Conservation (phyloP, 768 basidiomycete species). For the Hericium erinaceus region DNA sequence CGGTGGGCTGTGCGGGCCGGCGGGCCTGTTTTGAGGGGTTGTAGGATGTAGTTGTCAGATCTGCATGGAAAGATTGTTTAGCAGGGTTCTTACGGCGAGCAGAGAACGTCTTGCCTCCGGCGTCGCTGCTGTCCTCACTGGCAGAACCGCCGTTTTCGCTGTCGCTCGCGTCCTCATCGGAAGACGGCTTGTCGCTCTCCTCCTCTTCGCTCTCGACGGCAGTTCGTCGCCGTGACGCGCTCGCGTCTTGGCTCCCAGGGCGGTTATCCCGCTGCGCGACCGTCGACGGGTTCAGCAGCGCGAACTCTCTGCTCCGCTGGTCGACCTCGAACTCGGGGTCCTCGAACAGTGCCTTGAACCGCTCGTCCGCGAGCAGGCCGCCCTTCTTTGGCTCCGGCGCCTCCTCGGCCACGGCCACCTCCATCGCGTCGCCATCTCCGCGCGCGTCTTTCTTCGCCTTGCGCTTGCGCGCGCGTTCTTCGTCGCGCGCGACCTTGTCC, state of each 20-base stretch:
- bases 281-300: conserved; percentile 86
- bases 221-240: conserved; percentile 16
- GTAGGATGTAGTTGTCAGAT: background rate
- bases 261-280: conserved; percentile 37
- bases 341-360: conserved; percentile 86
- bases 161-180: conserved; percentile 29
- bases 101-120: conserved; percentile 23
- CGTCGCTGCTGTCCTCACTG: conserved; percentile 38
- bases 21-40: background rate
- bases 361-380: conserved; percentile 70
- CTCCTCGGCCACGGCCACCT: conserved; percentile 22
- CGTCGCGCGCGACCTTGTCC: conserved; percentile 65
- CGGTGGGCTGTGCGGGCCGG: conserved; percentile 38
- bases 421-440: conserved; percentile 27
- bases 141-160: conserved; percentile 2
- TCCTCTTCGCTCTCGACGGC: conserved; percentile 49
- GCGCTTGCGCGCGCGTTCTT: conserved; percentile 48
- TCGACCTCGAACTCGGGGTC: conserved; percentile 90
- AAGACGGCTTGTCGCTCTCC: conserved; percentile 65
- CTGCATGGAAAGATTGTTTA: background rate
- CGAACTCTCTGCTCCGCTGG: conserved; percentile 78
- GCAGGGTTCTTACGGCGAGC: background rate
- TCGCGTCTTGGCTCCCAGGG: conserved; percentile 6
- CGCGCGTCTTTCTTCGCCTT: conserved; percentile 32
- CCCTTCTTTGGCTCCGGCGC: conserved; percentile 19